Evolutionary conservation across 306 rosid species (phyloP).

Genomic region (Medicago arabica): DNA sequence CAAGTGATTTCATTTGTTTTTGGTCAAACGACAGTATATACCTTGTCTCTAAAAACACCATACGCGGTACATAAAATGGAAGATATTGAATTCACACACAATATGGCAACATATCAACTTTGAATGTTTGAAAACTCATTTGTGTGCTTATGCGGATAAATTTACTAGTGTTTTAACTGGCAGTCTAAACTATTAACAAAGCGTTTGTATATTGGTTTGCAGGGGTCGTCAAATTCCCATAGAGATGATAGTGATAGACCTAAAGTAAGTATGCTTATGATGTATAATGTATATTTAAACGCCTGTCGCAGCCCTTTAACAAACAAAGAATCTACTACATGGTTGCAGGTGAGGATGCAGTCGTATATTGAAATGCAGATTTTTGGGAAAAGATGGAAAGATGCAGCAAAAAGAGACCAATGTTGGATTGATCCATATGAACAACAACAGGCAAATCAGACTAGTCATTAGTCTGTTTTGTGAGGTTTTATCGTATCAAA

Average conservation of each 20-base stretch:
- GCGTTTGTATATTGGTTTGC: constrained; percentile 44
- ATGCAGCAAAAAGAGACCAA: constrained; percentile 55
- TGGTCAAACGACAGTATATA: background rate
- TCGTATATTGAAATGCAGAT: constrained; percentile 56
- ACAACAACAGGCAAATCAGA: constrained; percentile 42
- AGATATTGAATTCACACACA: background rate
- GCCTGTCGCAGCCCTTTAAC: constrained; percentile 15
- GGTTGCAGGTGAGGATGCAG: constrained; percentile 60
- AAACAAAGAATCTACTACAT: constrained; percentile 9
- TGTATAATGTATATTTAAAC: background rate
- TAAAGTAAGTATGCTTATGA: constrained; percentile 49
- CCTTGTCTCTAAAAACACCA: background rate
- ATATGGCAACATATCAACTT: background rate
- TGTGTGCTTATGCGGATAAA: background rate
- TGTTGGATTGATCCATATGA: constrained; percentile 68
- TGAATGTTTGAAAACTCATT: background rate
- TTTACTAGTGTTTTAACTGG: background rate
- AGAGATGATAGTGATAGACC: constrained; percentile 55
- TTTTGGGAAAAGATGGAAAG: constrained; percentile 53
- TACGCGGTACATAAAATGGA: constrained; percentile 4
- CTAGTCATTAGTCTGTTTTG: constrained; percentile 25
- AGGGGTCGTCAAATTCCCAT: constrained; percentile 48
- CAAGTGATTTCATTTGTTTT: constrained; percentile 43
- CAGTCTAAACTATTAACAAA: constrained; percentile 7
- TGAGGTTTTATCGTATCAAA: background rate